Base-by-base conservation (phyloP, 75 land plant genomes). In the Ceratopteris richardii region DNA sequence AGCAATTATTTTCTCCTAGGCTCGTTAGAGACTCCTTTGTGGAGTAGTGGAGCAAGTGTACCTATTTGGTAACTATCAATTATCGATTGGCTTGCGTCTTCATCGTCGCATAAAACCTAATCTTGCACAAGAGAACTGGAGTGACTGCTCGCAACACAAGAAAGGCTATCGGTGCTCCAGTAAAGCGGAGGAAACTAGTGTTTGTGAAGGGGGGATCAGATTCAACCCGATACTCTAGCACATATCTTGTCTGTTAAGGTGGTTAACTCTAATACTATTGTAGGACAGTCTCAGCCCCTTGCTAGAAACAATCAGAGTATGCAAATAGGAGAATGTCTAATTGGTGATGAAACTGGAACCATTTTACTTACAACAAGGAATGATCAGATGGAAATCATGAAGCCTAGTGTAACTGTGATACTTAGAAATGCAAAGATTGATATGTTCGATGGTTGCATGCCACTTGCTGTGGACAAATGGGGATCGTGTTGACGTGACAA, bases 361-460 rank as follows among this genome's bases (percentile, higher is more conserved):
- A 81, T 85, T 57, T 60, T 85, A 17, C 80, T 85, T 61, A 85
- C 81, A 0, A 84, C 88, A 20, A 68, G 79, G 48, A 80, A 85
- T 61, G 81, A 85, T 28, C 88, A 85, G 81, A 88, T 87, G 55
- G 91, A 87, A 51, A 44, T 80, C 64, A 75, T 87, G 91, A 80
- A 80, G 60, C 68, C 80, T 29, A 88, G 64, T 0, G 58, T 69
- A 18, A 77, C 90, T 0, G 81, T 83, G 0, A 74, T 80, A 14
- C 51, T 86, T 10, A 69, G 87, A 14, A 86, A 86, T 72, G 90
- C 90, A 11, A 86, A 86, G 63, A 85, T 85, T 39, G 89, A 85
- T 52, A 85, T 85, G 89, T 85, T 85, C 63, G 82, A 79, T 77
- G 89, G 83, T 25, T 79, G 80, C 12, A 85, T 85, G 88, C 77